A percentile compares a stretch with the other conserved stretches of the same genome.
These are phyloP conservation scores for Trichoderma pleuroti DNA, from an alignment of 2,329 filamentous ascomycete species.

Conservation along the genomic window DNA sequence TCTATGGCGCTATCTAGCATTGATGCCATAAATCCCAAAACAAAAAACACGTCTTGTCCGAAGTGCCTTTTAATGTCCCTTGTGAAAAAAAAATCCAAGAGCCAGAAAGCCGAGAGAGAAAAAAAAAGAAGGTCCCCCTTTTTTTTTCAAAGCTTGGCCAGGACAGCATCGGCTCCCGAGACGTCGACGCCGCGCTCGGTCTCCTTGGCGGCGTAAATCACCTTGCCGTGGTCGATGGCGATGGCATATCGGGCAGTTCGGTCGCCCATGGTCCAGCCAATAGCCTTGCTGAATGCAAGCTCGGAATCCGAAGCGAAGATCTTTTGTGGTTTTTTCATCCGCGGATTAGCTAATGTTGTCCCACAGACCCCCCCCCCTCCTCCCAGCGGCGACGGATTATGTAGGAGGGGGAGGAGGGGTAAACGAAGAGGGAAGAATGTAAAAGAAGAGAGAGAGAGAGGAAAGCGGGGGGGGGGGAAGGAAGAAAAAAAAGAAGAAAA, in stretches of 20 bases:
- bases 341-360: constrained; percentile 3
- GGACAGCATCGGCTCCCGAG: constrained; percentile 52
- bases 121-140: not conserved
- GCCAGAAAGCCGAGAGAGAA: not conserved
- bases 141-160: constrained; percentile 49
- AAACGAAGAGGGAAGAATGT: not conserved
- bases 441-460: not conserved
- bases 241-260: constrained; percentile 77
- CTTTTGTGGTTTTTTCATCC: constrained; percentile 29
- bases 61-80: not conserved
- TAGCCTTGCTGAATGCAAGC: constrained; percentile 69
- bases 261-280: constrained; percentile 74
- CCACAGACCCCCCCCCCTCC: not conserved
- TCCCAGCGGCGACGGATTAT: not conserved
- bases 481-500: not conserved
- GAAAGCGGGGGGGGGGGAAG: not conserved
- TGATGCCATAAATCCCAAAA: not conserved
- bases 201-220: constrained; percentile 77
- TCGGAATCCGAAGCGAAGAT: constrained; percentile 72
- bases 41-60: not conserved
- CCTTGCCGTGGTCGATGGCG: constrained; percentile 77
- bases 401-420: not conserved
- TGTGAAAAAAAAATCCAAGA: not conserved
- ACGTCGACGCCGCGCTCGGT: constrained; percentile 44
- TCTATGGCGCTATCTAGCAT: not conserved